Conservation (phyloP, 1,284 basidiomycete species). For the Pseudozyma sp. region DNA sequence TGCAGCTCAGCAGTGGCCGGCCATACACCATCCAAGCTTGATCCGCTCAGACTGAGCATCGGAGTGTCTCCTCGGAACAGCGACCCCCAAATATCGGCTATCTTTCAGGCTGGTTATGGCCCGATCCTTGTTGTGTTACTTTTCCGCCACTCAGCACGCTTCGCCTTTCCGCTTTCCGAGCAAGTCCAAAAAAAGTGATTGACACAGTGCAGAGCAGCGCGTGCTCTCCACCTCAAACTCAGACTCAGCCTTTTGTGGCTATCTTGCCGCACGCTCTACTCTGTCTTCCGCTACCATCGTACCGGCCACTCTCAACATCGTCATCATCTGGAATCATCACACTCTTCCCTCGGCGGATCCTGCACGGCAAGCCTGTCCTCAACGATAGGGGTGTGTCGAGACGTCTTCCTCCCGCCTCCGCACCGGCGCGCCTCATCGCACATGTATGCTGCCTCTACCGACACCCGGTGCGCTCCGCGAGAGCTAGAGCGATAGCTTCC, state of each 20-base stretch:
- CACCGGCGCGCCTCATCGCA: neutral
- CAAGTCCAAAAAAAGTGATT: neutral
- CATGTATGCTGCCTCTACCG: neutral
- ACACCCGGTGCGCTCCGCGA: neutral
- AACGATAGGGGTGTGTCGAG: too few species aligned
- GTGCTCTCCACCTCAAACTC: constrained; percentile 5
- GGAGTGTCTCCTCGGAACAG: too few species aligned
- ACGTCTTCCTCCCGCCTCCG: too few species aligned
- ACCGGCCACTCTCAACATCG: neutral
- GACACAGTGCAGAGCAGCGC: neutral
- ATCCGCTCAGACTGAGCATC: too few species aligned
- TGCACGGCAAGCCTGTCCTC: too few species aligned
- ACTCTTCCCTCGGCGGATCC: neutral
- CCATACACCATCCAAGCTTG: too few species aligned
- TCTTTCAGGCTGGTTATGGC: too few species aligned
- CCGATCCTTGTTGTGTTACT: neutral
- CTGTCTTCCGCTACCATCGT: neutral
- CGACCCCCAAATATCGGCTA: too few species aligned
- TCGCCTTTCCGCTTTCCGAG: constrained; percentile 7
- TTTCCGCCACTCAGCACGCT: too few species aligned
- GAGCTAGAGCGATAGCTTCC: neutral
- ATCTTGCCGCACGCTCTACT: neutral
- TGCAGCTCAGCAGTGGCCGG: neutral
- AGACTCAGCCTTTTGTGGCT: constrained; percentile 21
- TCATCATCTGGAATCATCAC: neutral